Base-by-base conservation (phyloP, 768 basidiomycete species). In the Termitomyces sp. region DNA sequence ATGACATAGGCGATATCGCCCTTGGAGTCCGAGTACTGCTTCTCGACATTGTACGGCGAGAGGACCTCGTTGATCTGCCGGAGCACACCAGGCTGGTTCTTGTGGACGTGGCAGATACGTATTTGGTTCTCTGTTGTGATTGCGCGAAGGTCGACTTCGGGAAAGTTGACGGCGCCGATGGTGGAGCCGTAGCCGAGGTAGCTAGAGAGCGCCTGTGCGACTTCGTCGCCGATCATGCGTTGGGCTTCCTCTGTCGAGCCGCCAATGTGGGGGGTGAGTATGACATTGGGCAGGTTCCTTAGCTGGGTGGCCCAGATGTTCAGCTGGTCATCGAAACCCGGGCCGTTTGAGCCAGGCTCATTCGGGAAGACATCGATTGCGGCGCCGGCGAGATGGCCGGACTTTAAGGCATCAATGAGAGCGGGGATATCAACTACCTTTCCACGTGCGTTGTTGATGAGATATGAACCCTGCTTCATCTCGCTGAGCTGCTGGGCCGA, bases 171-270 rank as follows among this genome's bases (percentile, higher is more conserved):
- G 3, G 94, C 88, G 47, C 94, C 94, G 56, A 93, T 59, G 3
- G 92, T 91, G 26, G 94, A 87, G 51, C 97, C 97, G 68, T 87
- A 93, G 73, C 87, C 89, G 70, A 98, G 85, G 74, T 98, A 99
- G 55, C 94, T 88, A 24, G 82, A 78, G 43, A 99, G 76, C 3
- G 94, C 86, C 34, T 82, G 80, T 5, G 92, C 84, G 48, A 99
- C 97, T 72, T 99, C 97, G 57, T 92, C 87, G 14, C 97, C 97
- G 59, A 99, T 98, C 85, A 95, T 92, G 54, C 86, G 82, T 72
- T 99, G 97, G 5, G 97, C 97, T 71, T 99, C 97, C 71, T 99
- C 97, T 18, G 97, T 99, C 31, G 96, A 98, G 41, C 97, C 97
- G 57, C 97, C 97, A 66, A 99, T 98, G 69, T 99, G 97, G 22